Conservation (phyloP, 495 filamentous ascomycete species). For the Lasiosphaeriaceae sp. region DNA sequence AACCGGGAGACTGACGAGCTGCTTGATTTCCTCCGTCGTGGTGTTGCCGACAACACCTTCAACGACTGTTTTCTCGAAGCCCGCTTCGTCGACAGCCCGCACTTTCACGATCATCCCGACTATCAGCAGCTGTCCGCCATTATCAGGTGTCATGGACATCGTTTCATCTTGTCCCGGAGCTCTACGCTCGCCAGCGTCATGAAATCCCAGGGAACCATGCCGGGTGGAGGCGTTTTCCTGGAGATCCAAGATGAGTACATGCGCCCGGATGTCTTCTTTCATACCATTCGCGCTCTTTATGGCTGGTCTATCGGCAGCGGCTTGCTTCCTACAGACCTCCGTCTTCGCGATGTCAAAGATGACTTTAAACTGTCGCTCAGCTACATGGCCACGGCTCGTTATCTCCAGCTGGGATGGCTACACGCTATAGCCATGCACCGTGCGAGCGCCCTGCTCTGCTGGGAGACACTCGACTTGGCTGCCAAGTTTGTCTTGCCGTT, state of each 20-base stretch:
- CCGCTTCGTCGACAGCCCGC: constrained; percentile 31
- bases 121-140: constrained; percentile 34
- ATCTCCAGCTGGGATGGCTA: constrained; percentile 44
- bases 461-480: constrained; percentile 52
- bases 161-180: constrained; percentile 50
- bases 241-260: constrained; percentile 46
- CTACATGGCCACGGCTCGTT: constrained; percentile 49
- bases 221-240: constrained; percentile 34
- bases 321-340: constrained; percentile 17
- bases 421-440: constrained; percentile 42
- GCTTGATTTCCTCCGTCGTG: constrained; percentile 33
- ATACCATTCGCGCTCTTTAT: constrained; percentile 47
- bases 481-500: constrained; percentile 33
- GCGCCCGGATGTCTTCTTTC: constrained; percentile 45
- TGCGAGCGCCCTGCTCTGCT: constrained; percentile 43
- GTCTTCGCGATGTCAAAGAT: constrained; percentile 27
- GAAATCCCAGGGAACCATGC: constrained; percentile 14
- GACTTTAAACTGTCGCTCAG: constrained; percentile 47
- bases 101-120: constrained; percentile 43
- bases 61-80: constrained; percentile 50
- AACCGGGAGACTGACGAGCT: constrained; percentile 31
- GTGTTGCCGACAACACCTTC: constrained; percentile 37
- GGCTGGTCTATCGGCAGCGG: constrained; percentile 26
- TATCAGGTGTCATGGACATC: constrained; percentile 45
- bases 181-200: constrained; percentile 29